Base-by-base conservation (phyloP, 805 yeast genomes). In the Yueomyces sp. region DNA sequence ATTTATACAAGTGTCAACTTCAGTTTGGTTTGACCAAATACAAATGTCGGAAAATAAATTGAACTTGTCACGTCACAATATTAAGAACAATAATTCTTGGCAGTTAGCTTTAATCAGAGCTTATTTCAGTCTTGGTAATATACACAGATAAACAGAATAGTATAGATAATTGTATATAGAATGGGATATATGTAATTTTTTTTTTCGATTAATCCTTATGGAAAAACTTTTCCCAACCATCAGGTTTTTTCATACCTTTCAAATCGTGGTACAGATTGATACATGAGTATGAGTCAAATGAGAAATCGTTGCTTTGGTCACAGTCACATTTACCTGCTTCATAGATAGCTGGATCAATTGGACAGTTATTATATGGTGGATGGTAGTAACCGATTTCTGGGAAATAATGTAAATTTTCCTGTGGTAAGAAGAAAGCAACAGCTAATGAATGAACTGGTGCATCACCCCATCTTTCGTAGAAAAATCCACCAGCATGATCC, bases 401-500 rank as follows among this genome's bases (percentile, higher is more conserved):
- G 59, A 86, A 81, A 70, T 81, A 77, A 55, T 82, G 86, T 38
- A 85, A 63, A 55, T 77, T 69, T 42, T 73, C 75, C 54, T 70
- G 74, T 39, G 79, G 75, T 54, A 83, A 57, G 65, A 85, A 79
- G 47, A 85, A 64, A 7, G 88, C 68, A 27, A 79, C 90, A 26
- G 87, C 94, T 50, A 85, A 77, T 5, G 88, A 79, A 59, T 84
- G 88, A 41, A 85, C 79, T 26, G 94, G 94, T 27, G 94, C 95
- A 63, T 85, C 95, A 47, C 94, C 94, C 90, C 95, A 86, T 57
- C 92, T 72, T 63, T 82, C 86, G 64, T 86, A 86, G 67, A 82
- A 86, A 57, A 87, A 81, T 3, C 94, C 94, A 47, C 94, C 88
- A 1, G 79, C 66, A 39, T 66, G 62, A 57, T 85, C 92, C 48